Evolutionary conservation across 2,329 filamentous ascomycete species (phyloP), one percentile per base, ranked within the genome.

Genomic region (Curvularia sp.): DNA sequence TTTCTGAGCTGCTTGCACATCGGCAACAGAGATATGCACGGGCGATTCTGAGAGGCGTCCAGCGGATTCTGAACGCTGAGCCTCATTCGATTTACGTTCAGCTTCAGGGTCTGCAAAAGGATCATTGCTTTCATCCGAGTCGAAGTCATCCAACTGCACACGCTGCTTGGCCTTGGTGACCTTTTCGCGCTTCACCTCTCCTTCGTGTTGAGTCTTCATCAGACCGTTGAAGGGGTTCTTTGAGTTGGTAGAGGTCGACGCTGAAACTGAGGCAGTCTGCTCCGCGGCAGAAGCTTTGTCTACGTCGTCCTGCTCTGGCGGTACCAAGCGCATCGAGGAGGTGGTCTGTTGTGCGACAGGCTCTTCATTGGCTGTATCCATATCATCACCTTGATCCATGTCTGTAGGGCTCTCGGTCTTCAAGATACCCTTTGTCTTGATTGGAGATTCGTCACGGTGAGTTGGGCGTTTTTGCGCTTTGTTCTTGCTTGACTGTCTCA

Each of bases 121-220:
- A 62, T 84, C 78, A 18, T 77, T 78, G 47, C 80, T 78, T 43
- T 79, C 82, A 48, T 80, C 85, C 52, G 84, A 84, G 61, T 90
- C 89, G 46, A 90, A 89, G 63, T 90, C 89, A 68, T 92, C 90
- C 12, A 92, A 81, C 54, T 88, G 87, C 61, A 88, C 82, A 24
- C 88, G 85, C 15, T 85, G 79, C 62, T 86, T 88, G 1, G 87
- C 84, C 64, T 84, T 83, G 57, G 82, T 86, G 43, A 84, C 80
- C 74, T 87, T 86, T 57, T 83, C 80, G 18, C 84, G 84, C 68
- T 83, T 86, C 2, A 80, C 68, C 39, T 86, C 85, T 41, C 72
- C 78, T 53, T 75, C 62, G 69, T 71, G 73, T 75, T 65, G 59
- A 71, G 73, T 13, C 39, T 74, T 70, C 75, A 73, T 70, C 72